These are phyloP conservation scores for Mrakia blollopis DNA, from an alignment of 768 basidiomycete species.

Conservation along the genomic window DNA sequence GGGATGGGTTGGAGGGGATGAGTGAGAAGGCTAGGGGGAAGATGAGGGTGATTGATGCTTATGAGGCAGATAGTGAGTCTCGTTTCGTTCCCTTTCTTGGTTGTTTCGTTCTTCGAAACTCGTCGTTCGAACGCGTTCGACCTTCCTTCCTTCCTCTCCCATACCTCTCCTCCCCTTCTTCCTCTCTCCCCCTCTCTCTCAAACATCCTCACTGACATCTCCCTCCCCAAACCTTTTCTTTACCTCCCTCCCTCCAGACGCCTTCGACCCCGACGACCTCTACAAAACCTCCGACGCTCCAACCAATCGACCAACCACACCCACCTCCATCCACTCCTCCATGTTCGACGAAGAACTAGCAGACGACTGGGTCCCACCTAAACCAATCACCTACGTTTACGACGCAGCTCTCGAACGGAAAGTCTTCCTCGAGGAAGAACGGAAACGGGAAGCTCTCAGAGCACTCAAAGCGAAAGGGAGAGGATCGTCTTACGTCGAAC, in stretches of 20 bases:
- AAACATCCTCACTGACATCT: no score
- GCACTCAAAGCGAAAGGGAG: constrained; percentile 9
- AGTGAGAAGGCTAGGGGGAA: constrained; percentile 31
- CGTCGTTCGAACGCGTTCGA: no score
- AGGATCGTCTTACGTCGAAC: constrained; percentile 18
- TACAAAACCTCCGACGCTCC: constrained; percentile 26
- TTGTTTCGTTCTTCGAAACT: no score
- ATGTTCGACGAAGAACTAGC: constrained; percentile 19
- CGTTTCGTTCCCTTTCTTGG: neutral
- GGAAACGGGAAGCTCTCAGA: constrained; percentile 6
- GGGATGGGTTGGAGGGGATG: neutral
- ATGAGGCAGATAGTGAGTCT: constrained; percentile 25
- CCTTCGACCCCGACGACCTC: constrained; percentile 33
- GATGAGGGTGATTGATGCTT: constrained; percentile 26
- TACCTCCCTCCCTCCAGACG: no score
- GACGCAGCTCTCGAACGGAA: constrained; percentile 32
- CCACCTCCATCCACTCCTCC: constrained; percentile 14
- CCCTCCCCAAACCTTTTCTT: neutral
- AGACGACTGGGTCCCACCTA: constrained; percentile 27
- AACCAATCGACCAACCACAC: neutral
- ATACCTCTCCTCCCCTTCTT: neutral
- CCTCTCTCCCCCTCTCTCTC: neutral
- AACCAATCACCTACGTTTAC: constrained; percentile 28
- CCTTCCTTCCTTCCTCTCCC: neutral
- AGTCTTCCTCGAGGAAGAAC: constrained; percentile 23